A percentile compares a stretch with the other conserved stretches of the same genome.
Conservation (phyloP, 176 grass and related monocot genomes). For the Bonia amplexicaulis region DNA sequence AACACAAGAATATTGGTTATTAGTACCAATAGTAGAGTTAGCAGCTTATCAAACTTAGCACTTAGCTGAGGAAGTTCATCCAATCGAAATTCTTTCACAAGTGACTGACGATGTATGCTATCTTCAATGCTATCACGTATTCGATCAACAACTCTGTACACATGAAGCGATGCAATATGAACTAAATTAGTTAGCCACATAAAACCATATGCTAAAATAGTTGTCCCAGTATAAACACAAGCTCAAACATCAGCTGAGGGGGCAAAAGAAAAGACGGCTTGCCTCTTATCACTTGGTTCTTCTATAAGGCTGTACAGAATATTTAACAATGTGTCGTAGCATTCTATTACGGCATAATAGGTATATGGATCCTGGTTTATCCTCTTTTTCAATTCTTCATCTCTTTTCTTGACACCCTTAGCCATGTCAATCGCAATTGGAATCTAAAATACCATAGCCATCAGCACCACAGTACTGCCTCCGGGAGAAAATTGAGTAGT, state of each 20-base stretch:
- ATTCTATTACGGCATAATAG: constrained; percentile 67
- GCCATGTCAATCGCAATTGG: constrained; percentile 90
- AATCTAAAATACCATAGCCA: constrained; percentile 43
- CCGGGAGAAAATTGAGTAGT: not conserved
- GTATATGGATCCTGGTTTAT: constrained; percentile 69
- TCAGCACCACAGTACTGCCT: not conserved
- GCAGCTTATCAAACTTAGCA: constrained; percentile 71
- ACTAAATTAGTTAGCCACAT: constrained; percentile 14
- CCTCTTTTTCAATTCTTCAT: constrained; percentile 61
- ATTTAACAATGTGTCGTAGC: constrained; percentile 55
- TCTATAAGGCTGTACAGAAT: constrained; percentile 57
- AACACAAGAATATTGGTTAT: not conserved
- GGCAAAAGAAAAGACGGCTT: constrained; percentile 19
- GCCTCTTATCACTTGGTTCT: constrained; percentile 46
- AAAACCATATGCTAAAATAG: constrained; percentile 2
- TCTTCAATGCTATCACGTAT: constrained; percentile 26
- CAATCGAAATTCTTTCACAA: constrained; percentile 55
- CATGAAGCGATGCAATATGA: not conserved
- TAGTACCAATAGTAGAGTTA: constrained; percentile 59
- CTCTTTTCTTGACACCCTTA: constrained; percentile 73
- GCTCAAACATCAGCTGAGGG: not conserved
- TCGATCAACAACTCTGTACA: constrained; percentile 44
- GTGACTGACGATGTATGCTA: not conserved
- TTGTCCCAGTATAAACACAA: not conserved
- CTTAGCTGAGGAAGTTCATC: constrained; percentile 80